Percentiles rank a stretch among this genome's conserved stretches.
Evolutionary conservation across 441 rosid species (phyloP).

Genomic region (Flueggea neowawraea): DNA sequence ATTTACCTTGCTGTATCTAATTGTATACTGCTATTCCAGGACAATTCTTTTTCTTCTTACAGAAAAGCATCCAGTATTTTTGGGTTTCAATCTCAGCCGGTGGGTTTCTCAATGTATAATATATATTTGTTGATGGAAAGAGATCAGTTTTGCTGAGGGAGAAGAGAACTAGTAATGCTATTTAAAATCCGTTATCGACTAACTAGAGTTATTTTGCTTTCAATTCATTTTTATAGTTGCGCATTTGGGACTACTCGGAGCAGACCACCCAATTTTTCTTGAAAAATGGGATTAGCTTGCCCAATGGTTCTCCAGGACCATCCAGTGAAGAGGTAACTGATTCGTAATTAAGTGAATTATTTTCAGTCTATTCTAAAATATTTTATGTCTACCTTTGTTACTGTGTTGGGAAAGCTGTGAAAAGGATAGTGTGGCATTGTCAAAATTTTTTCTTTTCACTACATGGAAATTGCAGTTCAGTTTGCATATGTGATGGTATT

Average conservation of each 20-base stretch:
- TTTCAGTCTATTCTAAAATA: neutral
- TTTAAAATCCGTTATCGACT: too few species aligned
- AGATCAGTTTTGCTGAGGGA: neutral
- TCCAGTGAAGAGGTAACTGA: conserved; percentile 40
- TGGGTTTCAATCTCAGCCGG: conserved; percentile 35
- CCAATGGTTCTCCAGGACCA: conserved; percentile 24
- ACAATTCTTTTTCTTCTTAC: conserved; percentile 37
- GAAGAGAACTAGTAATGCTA: neutral
- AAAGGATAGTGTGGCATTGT: neutral
- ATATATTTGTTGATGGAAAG: conserved; percentile 3
- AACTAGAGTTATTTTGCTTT: neutral
- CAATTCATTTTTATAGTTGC: conserved; percentile 35
- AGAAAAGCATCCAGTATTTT: conserved; percentile 51
- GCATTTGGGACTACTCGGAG: conserved; percentile 70
- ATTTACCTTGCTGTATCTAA: conserved; percentile 10
- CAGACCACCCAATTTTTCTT: conserved; percentile 45
- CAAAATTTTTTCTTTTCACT: neutral
- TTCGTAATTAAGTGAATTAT: neutral
- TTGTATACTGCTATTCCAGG: conserved; percentile 36
- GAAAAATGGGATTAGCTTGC: conserved; percentile 30
- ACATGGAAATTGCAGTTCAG: neutral
- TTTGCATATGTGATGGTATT: neutral
- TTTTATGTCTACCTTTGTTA: neutral
- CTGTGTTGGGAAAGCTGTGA: neutral
- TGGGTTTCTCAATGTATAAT: conserved; percentile 19